Conservation (phyloP, 805 yeast species). For the Candida nonsorbophila region DNA sequence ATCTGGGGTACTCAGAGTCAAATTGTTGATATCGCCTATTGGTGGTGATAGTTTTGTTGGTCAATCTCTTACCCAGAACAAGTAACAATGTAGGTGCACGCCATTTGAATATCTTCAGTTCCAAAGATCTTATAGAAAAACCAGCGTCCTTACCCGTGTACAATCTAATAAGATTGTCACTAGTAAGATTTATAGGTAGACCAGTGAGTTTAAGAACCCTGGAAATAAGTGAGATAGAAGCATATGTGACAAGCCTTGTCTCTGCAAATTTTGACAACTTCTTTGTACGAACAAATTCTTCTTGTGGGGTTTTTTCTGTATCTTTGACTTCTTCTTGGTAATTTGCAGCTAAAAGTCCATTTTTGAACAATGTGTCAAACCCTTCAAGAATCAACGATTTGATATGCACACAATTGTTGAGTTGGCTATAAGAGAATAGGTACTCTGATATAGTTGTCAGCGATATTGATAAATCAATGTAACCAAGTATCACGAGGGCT, state of each 20-base stretch:
- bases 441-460: too few relatives aligned
- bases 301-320: slow-evolving; percentile 1
- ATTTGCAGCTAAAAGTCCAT: slow-evolving; percentile 23
- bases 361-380: slow-evolving; percentile 15
- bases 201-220: slow-evolving; percentile 18
- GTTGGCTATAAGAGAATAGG: too few relatives aligned
- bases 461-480: slow-evolving; percentile 42
- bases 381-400: slow-evolving; percentile 13
- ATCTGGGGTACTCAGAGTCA: slow-evolving; percentile 40
- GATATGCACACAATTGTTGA: too few relatives aligned
- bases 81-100: slow-evolving; percentile 75
- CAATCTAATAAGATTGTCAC: slow-evolving; percentile 50
- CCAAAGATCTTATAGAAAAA: slow-evolving; percentile 83
- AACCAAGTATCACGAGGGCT: slow-evolving; percentile 43
- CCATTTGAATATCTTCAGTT: slow-evolving; percentile 83
- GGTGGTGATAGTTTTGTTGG: slow-evolving; percentile 22
- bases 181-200: slow-evolving; percentile 32
- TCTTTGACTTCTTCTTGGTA: slow-evolving; percentile 1
- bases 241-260: slow-evolving; percentile 36
- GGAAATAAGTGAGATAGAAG: slow-evolving; percentile 34
- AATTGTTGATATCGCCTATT: slow-evolving; percentile 50
- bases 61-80: slow-evolving; percentile 57
- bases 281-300: slow-evolving; percentile 7
- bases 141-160: slow-evolving; percentile 76
- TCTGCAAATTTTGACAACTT: slow-evolving; percentile 10